Evolutionary conservation across 2,329 filamentous ascomycete genomes (phyloP).

Genomic region (Aureobasidium melanogenum): DNA sequence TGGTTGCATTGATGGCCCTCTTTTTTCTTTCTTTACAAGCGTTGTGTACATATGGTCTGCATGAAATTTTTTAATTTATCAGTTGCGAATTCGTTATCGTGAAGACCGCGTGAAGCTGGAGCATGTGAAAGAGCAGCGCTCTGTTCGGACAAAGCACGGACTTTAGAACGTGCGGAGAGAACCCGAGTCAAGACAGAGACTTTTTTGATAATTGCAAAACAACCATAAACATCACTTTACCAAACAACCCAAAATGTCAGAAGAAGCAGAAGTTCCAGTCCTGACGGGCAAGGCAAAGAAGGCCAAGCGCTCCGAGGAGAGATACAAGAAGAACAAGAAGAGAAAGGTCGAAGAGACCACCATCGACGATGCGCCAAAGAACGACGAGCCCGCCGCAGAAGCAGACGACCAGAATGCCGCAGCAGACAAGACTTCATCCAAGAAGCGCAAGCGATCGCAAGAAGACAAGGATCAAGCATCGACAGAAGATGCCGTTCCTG

Average conservation of each 20-base stretch:
- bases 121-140: conserved; percentile 1
- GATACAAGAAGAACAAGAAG: conserved; percentile 27
- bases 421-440: conserved; percentile 17
- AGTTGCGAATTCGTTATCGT: background rate
- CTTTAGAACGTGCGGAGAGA: conserved; percentile 1
- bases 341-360: conserved; percentile 20
- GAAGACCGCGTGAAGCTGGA: background rate
- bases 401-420: conserved; percentile 10
- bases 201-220: background rate
- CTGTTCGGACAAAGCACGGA: conserved; percentile 5
- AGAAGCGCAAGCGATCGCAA: conserved; percentile 18
- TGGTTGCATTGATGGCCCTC: background rate
- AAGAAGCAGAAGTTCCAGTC: conserved; percentile 19
- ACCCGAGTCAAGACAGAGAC: background rate
- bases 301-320: conserved; percentile 26
- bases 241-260: conserved; percentile 18
- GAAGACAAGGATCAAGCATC: conserved; percentile 17
- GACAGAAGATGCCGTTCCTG: conserved; percentile 1
- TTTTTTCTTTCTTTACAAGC: background rate
- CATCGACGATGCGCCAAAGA: conserved; percentile 15
- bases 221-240: background rate
- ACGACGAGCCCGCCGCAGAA: conserved; percentile 13
- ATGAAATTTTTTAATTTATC: conserved; percentile 1
- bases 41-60: conserved; percentile 10
- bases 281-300: conserved; percentile 27